phyloP scores from a whole-genome alignment of 352 stramenopile species.

The Pythium scleroteichum region DNA sequence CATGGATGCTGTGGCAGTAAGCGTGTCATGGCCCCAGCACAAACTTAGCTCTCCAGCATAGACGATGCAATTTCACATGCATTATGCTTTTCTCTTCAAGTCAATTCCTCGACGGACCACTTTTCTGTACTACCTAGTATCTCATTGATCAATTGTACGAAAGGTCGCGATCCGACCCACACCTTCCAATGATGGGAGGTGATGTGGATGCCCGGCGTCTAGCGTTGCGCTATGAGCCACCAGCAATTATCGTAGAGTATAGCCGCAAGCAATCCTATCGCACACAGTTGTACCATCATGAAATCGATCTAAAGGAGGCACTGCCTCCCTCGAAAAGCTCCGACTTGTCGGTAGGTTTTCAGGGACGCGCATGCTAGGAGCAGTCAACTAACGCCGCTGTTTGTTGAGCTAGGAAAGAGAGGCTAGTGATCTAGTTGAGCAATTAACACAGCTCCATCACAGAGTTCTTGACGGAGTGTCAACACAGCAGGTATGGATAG shows the following conservation, averaged over 20 bases:
- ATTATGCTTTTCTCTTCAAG: not conserved
- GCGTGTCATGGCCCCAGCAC: slow-evolving; percentile 50
- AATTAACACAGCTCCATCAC: slow-evolving; percentile 41
- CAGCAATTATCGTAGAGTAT: slow-evolving; percentile 68
- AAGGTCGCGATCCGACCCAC: slow-evolving; percentile 15
- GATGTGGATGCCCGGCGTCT: slow-evolving; percentile 51
- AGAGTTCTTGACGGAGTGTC: slow-evolving; percentile 47
- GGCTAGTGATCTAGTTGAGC: slow-evolving; percentile 38
- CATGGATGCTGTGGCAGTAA: slow-evolving; percentile 48
- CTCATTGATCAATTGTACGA: slow-evolving; percentile 1
- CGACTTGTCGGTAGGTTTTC: slow-evolving; percentile 22
- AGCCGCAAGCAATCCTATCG: slow-evolving; percentile 25
- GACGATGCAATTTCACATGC: not conserved
- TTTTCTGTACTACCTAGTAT: not conserved
- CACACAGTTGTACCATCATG: slow-evolving; percentile 57
- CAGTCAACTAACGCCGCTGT: too few species aligned
- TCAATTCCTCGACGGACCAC: not conserved
- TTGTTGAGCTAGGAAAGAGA: slow-evolving; percentile 2
- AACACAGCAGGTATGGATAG: slow-evolving; percentile 33
- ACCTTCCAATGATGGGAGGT: slow-evolving; percentile 9
- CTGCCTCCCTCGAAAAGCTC: slow-evolving; percentile 19
- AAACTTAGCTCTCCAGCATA: slow-evolving; percentile 3
- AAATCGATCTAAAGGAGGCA: slow-evolving; percentile 46
- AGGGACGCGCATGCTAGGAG: too few species aligned
- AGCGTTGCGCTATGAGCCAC: slow-evolving; percentile 53